Evolutionary conservation across 2,329 filamentous ascomycete genomes (phyloP), one percentile per base, ranked within the genome.

Genomic region (Colletotrichum orbiculare): DNA sequence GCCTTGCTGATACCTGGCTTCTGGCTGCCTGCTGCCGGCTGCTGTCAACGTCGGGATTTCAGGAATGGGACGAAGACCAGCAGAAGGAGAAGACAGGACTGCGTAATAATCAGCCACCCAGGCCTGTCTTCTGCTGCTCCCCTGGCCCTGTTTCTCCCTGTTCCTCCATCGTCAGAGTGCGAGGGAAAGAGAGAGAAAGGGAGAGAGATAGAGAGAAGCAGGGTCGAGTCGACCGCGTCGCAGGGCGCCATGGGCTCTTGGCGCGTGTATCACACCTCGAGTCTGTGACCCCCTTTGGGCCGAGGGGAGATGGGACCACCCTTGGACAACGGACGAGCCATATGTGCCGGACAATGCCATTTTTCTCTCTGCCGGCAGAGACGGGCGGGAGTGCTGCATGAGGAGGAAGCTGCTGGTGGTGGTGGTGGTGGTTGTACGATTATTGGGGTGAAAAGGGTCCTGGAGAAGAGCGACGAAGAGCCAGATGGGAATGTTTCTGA

Each of bases 201-300:
- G 25, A 25, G 25, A 25, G 25, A 25, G 25, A 25, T 4, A 25
- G 25, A 25, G 25, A 25, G 25, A 25, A 25, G 4, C 25, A 25
- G 25, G 25, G 25, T 25, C 25, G 25, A 25, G 38, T 45, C n/a
- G 39, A 46, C 46, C 45, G 50, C 52, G 37, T 52, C 50, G 45
- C n/a, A 35, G 49, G 45, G 54, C 45, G 57, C 55, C 54, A 50
- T 50, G 62, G 25, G 57, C 62, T 54, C 62, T 65, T 65, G 62
- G 62, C 57, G 43, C 37, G 45, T 61, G 62, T 65, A 65, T 65
- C 62, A 61, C 46, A 50, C 49, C n/a, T 61, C 50, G 50, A 65
- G 39, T 55, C 57, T 47, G 62, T 47, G 62, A 61, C 57, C 45
- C 62, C 50, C 50, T 56, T 61, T 50, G n/a, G 46, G 62, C 46